Evolutionary conservation across 257 asterid genomes (phyloP).

Genomic region (Solanum piurae): DNA sequence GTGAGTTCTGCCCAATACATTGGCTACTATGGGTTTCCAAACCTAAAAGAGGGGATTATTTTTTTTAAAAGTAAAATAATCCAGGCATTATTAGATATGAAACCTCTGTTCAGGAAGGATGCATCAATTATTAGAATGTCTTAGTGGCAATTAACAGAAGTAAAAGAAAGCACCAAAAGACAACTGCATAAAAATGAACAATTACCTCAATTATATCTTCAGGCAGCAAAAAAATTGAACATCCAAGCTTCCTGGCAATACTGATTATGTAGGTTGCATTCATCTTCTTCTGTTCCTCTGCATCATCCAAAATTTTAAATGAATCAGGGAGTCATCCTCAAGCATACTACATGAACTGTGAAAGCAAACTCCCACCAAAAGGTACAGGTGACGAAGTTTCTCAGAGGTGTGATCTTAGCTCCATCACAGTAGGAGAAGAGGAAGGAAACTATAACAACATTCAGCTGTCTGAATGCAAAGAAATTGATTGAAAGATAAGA

Average conservation of each 20-base stretch:
- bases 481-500: background rate
- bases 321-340: background rate
- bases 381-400: background rate
- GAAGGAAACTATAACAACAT: background rate
- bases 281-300: slow-evolving; percentile 86
- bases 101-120: background rate
- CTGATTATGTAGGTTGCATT: slow-evolving; percentile 89
- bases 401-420: background rate
- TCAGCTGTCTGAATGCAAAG: background rate
- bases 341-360: background rate
- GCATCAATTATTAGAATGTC: background rate
- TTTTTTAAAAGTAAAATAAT: background rate
- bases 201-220: slow-evolving; percentile 90
- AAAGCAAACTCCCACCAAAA: background rate
- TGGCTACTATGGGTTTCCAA: background rate
- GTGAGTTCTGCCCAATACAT: background rate
- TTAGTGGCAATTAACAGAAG: background rate
- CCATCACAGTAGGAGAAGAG: background rate
- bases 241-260: slow-evolving; percentile 95
- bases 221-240: slow-evolving; percentile 87
- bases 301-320: background rate
- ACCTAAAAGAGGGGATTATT: background rate
- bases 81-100: background rate
- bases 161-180: background rate
- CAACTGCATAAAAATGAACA: background rate